A percentile compares a stretch with the other conserved stretches of the same genome.
phyloP scores from a whole-genome alignment of 2,329 filamentous ascomycete genomes.

The Pseudocercospora fijiensis region DNA sequence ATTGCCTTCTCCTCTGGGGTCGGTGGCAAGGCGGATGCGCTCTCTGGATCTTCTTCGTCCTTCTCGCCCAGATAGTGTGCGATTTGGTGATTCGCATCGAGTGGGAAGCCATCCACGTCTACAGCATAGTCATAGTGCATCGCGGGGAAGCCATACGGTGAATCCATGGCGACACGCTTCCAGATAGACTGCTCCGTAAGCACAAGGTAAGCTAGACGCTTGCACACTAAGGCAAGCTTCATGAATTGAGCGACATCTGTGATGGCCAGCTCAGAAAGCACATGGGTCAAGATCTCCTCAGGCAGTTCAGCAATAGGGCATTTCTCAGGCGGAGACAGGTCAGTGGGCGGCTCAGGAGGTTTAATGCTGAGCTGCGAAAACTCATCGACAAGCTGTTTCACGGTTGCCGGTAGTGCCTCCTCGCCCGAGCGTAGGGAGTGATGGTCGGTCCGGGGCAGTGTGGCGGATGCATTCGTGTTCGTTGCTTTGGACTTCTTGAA shows the following conservation, averaged over 20 bases:
- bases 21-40: slow-evolving; percentile 16
- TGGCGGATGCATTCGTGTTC: slow-evolving; percentile 48
- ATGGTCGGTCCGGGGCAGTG: slow-evolving; percentile 56
- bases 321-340: slow-evolving; percentile 69
- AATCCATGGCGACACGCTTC: slow-evolving; percentile 69
- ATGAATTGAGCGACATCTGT: slow-evolving; percentile 74
- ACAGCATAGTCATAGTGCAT: slow-evolving; percentile 81
- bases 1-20: slow-evolving; percentile 26
- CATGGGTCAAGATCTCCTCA: slow-evolving; percentile 78
- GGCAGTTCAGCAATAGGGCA: slow-evolving; percentile 78
- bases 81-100: slow-evolving; percentile 30
- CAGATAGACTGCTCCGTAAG: slow-evolving; percentile 82
- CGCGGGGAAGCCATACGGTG: slow-evolving; percentile 62
- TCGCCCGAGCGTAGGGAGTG: slow-evolving; percentile 49
- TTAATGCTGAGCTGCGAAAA: slow-evolving; percentile 72
- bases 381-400: slow-evolving; percentile 66
- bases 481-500: slow-evolving; percentile 45
- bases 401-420: slow-evolving; percentile 53
- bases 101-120: slow-evolving; percentile 52
- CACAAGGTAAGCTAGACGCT: slow-evolving; percentile 80
- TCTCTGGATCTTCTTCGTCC: slow-evolving; percentile 23
- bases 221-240: slow-evolving; percentile 78
- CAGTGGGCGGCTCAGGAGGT: slow-evolving; percentile 64
- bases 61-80: slow-evolving; percentile 27
- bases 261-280: slow-evolving; percentile 70